phyloP scores from a whole-genome alignment of 2,329 filamentous ascomycete species.

The Emericellopsis atlantica region DNA sequence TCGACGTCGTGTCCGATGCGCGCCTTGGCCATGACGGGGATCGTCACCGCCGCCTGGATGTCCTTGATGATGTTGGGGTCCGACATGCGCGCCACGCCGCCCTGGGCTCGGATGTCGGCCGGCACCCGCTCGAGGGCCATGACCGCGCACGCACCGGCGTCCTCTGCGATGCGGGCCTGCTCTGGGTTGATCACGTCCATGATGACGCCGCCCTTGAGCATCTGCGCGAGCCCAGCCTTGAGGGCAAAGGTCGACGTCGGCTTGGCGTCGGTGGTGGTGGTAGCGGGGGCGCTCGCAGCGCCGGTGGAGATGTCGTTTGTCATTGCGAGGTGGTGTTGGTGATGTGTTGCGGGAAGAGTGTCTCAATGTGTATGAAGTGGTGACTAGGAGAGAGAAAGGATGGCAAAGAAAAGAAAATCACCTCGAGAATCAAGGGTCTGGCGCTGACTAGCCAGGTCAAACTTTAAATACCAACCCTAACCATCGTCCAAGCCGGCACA shows the following conservation, averaged over 20 bases:
- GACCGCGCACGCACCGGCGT: slow-evolving; percentile 89
- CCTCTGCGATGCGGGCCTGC: slow-evolving; percentile 93
- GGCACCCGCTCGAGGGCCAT: slow-evolving; percentile 98
- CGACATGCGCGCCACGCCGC: slow-evolving; percentile 93
- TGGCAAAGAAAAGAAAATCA: background rate
- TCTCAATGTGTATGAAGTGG: background rate
- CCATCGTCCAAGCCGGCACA: no score
- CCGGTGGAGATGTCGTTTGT: slow-evolving; percentile 15
- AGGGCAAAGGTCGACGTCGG: slow-evolving; percentile 58
- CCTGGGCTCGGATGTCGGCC: slow-evolving; percentile 84
- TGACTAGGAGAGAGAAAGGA: background rate
- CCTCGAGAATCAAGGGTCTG: no score
- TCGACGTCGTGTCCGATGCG: slow-evolving; percentile 97
- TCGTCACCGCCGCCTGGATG: slow-evolving; percentile 89
- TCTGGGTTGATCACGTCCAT: slow-evolving; percentile 96
- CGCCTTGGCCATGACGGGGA: slow-evolving; percentile 98
- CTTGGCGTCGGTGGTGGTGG: slow-evolving; percentile 16
- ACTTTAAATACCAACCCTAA: background rate
- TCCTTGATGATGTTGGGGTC: slow-evolving; percentile 90
- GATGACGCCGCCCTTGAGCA: slow-evolving; percentile 98
- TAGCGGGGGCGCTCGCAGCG: slow-evolving; percentile 10
- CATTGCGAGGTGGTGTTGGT: slow-evolving; percentile 11
- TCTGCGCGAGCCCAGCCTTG: slow-evolving; percentile 91
- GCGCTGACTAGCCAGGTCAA: background rate
- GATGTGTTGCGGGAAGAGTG: background rate